Percentiles rank a stretch among this genome's conserved stretches.
These are phyloP conservation scores for Pichia nanzhaoensis DNA, from an alignment of 805 yeast species.

Conservation along the genomic window DNA sequence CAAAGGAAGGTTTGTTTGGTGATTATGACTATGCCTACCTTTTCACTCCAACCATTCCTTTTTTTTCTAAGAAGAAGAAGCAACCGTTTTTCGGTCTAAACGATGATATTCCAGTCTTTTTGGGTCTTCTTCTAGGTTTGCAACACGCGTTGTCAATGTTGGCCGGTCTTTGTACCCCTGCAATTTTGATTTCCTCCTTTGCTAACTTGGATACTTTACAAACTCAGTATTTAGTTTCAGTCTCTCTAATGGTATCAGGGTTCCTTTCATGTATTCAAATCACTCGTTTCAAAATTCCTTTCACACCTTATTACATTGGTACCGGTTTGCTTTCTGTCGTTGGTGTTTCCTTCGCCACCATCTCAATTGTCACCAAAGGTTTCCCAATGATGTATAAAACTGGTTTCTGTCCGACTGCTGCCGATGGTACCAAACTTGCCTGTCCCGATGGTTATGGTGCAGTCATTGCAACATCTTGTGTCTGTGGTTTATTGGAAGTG, in stretches of 20 bases:
- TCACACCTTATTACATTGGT: slow-evolving; percentile 73
- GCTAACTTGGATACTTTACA: slow-evolving; percentile 49
- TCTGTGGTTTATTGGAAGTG: slow-evolving; percentile 72
- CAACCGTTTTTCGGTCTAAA: slow-evolving; percentile 83
- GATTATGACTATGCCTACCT: slow-evolving; percentile 77
- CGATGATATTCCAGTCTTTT: slow-evolving; percentile 71
- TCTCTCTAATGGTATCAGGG: slow-evolving; percentile 64
- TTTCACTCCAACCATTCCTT: slow-evolving; percentile 78
- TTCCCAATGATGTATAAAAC: slow-evolving; percentile 72
- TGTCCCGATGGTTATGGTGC: slow-evolving; percentile 92
- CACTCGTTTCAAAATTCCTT: slow-evolving; percentile 69
- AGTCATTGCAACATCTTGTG: slow-evolving; percentile 73
- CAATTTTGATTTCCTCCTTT: slow-evolving; percentile 57
- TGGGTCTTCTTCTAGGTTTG: slow-evolving; percentile 73
- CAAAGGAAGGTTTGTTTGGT: slow-evolving; percentile 78
- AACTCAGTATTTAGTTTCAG: slow-evolving; percentile 63
- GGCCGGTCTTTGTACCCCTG: slow-evolving; percentile 86
- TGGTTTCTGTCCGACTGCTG: slow-evolving; percentile 59
- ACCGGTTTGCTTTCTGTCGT: slow-evolving; percentile 87
- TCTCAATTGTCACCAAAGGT: slow-evolving; percentile 68
- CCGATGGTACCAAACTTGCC: slow-evolving; percentile 60
- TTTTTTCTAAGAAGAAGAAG: slow-evolving; percentile 38
- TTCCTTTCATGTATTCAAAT: slow-evolving; percentile 68
- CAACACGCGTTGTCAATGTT: slow-evolving; percentile 88
- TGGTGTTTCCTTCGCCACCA: slow-evolving; percentile 87